These are phyloP conservation scores for Senecio squalidus DNA, from an alignment of 140 eudicot species.

Conservation along the genomic window DNA sequence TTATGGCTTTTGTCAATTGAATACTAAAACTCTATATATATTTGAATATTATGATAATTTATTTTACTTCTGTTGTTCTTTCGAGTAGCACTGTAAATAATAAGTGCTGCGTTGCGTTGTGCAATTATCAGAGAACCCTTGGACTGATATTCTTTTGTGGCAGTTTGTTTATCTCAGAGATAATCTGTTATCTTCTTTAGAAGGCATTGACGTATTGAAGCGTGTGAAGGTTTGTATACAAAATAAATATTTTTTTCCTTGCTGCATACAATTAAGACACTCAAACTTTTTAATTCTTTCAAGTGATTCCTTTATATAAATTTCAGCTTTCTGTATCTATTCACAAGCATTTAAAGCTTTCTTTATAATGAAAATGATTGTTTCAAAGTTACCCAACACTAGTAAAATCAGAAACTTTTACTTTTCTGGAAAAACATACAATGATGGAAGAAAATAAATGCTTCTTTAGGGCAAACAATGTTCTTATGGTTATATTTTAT, in stretches of 20 bases:
- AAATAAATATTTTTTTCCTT: neutral
- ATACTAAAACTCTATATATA: no score
- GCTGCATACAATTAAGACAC: neutral
- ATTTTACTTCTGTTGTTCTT: no score
- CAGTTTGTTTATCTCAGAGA: conserved; percentile 99
- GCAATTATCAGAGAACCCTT: neutral
- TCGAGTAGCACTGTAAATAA: neutral
- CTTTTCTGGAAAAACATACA: no score
- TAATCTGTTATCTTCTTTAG: conserved; percentile 78
- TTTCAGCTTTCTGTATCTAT: no score
- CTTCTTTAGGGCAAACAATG: neutral
- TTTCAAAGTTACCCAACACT: no score
- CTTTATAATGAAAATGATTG: no score
- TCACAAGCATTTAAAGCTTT: no score
- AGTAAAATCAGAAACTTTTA: no score
- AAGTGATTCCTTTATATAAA: neutral
- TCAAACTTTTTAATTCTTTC: neutral
- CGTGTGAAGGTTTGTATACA: conserved; percentile 75
- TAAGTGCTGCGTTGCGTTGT: neutral
- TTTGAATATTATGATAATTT: no score
- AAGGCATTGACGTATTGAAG: conserved; percentile 77
- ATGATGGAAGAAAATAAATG: no score
- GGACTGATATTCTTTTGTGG: conserved; percentile 24
- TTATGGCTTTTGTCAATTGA: neutral
- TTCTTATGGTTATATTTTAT: neutral